These are phyloP conservation scores for Cryoendolithus antarcticus DNA, from an alignment of 2,329 filamentous ascomycete genomes.

Conservation along the genomic window DNA sequence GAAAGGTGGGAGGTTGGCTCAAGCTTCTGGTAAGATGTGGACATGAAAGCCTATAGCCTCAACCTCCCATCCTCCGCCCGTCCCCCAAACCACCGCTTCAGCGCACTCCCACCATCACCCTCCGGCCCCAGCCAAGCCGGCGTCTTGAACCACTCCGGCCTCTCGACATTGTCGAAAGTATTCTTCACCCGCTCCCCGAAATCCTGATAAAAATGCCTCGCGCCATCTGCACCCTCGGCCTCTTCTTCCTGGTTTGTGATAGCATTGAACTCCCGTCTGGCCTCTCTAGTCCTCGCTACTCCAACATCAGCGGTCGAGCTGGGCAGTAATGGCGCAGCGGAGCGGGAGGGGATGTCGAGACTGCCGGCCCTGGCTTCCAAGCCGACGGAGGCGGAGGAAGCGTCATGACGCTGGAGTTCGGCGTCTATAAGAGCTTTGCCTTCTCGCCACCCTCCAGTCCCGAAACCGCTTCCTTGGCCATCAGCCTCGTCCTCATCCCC, in stretches of 20 bases:
- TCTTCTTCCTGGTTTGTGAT: slow-evolving; percentile 26
- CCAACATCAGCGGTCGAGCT: slow-evolving; percentile 2
- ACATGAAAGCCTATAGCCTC: slow-evolving; percentile 12
- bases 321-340: slow-evolving; percentile 4
- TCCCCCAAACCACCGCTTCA: slow-evolving; percentile 23
- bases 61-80: slow-evolving; percentile 19
- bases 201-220: slow-evolving; percentile 61
- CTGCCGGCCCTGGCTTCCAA: slow-evolving; percentile 17
- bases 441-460: slow-evolving; percentile 79
- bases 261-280: slow-evolving; percentile 20
- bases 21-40: no score
- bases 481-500: slow-evolving; percentile 59
- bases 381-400: slow-evolving; percentile 26
- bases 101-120: slow-evolving; percentile 10
- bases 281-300: slow-evolving; percentile 7
- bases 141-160: slow-evolving; percentile 70
- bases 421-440: slow-evolving; percentile 81
- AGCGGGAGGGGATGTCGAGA: slow-evolving; percentile 12
- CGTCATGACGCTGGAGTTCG: slow-evolving; percentile 42
- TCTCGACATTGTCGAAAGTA: slow-evolving; percentile 72
- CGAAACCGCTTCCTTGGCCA: slow-evolving; percentile 52
- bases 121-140: slow-evolving; percentile 66
- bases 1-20: no score
- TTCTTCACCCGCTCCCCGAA: slow-evolving; percentile 81
- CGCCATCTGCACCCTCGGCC: slow-evolving; percentile 51